Evolutionary conservation across 2,329 filamentous ascomycete genomes (phyloP).

Genomic region (Trichoderma brevicompactum): DNA sequence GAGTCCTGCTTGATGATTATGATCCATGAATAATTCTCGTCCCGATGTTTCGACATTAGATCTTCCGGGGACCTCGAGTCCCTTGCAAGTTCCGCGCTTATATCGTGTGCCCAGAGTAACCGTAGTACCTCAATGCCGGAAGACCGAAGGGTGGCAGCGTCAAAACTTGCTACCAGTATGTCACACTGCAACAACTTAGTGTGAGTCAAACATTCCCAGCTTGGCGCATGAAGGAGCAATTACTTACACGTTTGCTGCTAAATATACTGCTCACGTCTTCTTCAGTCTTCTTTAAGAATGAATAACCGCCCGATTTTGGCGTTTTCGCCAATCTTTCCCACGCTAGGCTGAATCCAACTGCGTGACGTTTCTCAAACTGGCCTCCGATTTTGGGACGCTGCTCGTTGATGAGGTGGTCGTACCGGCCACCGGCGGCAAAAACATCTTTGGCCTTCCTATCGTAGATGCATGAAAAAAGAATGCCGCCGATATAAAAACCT

Average conservation of each 20-base stretch:
- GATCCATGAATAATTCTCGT: slow-evolving; percentile 82
- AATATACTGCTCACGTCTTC: slow-evolving; percentile 66
- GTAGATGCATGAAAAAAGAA: slow-evolving; percentile 89
- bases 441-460: slow-evolving; percentile 84
- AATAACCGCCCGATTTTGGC: slow-evolving; percentile 57
- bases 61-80: slow-evolving; percentile 81
- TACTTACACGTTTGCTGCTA: slow-evolving; percentile 64
- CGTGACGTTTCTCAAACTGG: slow-evolving; percentile 70
- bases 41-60: slow-evolving; percentile 73
- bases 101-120: slow-evolving; percentile 78
- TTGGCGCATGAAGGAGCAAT: slow-evolving; percentile 14
- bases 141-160: slow-evolving; percentile 73
- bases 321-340: slow-evolving; percentile 81
- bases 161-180: slow-evolving; percentile 87
- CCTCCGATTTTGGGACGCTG: slow-evolving; percentile 72
- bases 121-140: slow-evolving; percentile 77
- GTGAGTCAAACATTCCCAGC: background rate
- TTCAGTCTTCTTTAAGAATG: slow-evolving; percentile 71
- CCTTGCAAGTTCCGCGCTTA: slow-evolving; percentile 85
- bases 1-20: slow-evolving; percentile 82
- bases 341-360: slow-evolving; percentile 88
- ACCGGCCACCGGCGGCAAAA: slow-evolving; percentile 90
- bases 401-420: slow-evolving; percentile 86
- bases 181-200: slow-evolving; percentile 64
- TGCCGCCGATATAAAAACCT: slow-evolving; percentile 81